phyloP scores from a whole-genome alignment of 1,284 basidiomycete genomes.

The Papiliotrema fonsecae region DNA sequence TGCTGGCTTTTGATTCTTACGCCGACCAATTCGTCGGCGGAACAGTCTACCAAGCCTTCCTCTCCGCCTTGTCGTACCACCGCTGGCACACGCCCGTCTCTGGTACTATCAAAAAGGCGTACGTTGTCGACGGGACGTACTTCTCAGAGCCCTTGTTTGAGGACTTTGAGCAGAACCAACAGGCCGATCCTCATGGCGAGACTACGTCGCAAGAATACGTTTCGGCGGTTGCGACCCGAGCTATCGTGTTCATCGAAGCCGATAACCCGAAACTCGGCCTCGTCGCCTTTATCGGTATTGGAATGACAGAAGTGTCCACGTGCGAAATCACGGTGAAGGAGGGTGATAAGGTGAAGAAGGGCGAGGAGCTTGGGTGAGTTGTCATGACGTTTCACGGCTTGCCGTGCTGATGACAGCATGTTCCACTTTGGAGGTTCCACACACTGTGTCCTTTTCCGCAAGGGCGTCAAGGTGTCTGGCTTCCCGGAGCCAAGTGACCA shows the following conservation, averaged over 20 bases:
- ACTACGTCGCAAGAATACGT: constrained; percentile 46
- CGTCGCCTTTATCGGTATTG: constrained; percentile 54
- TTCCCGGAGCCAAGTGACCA: constrained; percentile 39
- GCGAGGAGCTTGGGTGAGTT: constrained; percentile 50
- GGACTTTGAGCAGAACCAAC: constrained; percentile 23
- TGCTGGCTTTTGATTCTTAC: constrained; percentile 45
- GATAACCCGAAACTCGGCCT: constrained; percentile 54
- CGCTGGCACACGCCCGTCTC: constrained; percentile 57
- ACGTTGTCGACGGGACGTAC: constrained; percentile 54
- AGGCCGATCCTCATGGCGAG: constrained; percentile 32
- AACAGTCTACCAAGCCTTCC: constrained; percentile 57
- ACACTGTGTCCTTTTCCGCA: constrained; percentile 50
- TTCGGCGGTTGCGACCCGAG: constrained; percentile 50
- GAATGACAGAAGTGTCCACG: constrained; percentile 59
- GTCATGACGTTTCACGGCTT: too few relatives aligned
- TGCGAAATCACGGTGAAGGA: constrained; percentile 48
- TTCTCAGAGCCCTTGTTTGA: constrained; percentile 47
- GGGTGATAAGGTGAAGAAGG: constrained; percentile 49
- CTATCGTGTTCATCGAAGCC: constrained; percentile 55
- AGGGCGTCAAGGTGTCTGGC: constrained; percentile 35
- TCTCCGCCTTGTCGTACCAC: constrained; percentile 54
- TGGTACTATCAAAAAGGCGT: constrained; percentile 51
- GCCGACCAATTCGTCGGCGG: constrained; percentile 52
- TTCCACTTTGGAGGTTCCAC: constrained; percentile 57
- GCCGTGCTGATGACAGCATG: too few relatives aligned